Base-by-base conservation (phyloP, 768 basidiomycete genomes). In the Pulveroboletus sp. region DNA sequence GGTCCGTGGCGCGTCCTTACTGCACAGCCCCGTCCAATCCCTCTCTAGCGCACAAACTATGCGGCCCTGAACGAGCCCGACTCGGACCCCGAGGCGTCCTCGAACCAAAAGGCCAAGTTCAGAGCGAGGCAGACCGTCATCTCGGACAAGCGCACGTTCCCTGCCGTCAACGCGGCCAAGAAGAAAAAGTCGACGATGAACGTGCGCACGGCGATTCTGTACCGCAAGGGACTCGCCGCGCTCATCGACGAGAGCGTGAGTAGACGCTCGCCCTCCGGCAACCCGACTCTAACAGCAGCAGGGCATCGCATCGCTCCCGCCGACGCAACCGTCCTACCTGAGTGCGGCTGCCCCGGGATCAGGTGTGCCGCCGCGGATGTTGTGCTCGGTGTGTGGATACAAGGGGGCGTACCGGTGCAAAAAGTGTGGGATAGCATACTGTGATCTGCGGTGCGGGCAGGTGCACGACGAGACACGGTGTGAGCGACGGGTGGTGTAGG, bases 321-420 rank as follows among this genome's bases (percentile, higher is more conserved):
- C 78, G 5, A 67, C 70, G 32, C 71, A 76, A 13, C 80, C 88
- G 6, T 83, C 80, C 16, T 93, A 93, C 71, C 64, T 92, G 50
- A 88, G 83, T 17, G 86, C 85, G 13, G 72, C 68, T 26, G 77
- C 83, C 1, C 78, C 83, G 2, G 74, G 81, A 1, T 71, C 87
- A 0, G 65, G 64, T 2, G 79, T 83, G 49, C 88, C 90, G 6
- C 78, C 84, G 8, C 81, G 88, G 35, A 69, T 81, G 55, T 61
- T 93, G 13, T 93, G 91, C 62, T 82, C 88, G n/a, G 86, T 92
- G 22, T 93, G 91, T 57, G 89, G 91, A 3, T 92, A 88, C 65
- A 86, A 80, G 79, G 89, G 87, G 6, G 73, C 73, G 5, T 93
- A 93, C 63, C 83, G 78, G 47, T 93, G 91, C 70, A 79, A 77